These are phyloP conservation scores for Phytophthora crassamura DNA, from an alignment of 352 stramenopile species.

Conservation along the genomic window DNA sequence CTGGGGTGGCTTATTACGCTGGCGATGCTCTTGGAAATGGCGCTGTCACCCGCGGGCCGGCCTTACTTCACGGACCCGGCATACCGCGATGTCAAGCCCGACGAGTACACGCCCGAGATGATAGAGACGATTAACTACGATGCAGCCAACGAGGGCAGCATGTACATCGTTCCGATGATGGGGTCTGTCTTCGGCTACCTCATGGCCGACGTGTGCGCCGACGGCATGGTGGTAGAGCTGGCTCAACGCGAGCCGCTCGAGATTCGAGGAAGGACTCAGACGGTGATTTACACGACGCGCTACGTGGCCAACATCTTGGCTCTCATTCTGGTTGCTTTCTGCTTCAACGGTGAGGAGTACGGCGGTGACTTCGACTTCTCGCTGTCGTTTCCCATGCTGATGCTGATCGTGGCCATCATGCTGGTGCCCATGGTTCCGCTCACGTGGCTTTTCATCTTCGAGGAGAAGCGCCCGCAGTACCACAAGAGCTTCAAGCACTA, in stretches of 20 bases:
- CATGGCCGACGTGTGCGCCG: conserved; percentile 53
- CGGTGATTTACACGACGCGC: conserved; percentile 57
- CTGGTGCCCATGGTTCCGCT: conserved; percentile 41
- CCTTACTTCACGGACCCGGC: conserved; percentile 50
- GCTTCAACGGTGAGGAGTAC: conserved; percentile 57
- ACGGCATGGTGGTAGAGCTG: conserved; percentile 58
- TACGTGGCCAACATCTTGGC: conserved; percentile 46
- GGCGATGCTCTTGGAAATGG: conserved; percentile 53
- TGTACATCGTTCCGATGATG: conserved; percentile 58
- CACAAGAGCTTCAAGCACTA: conserved; percentile 50
- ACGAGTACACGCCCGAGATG: conserved; percentile 52
- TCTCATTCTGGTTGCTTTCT: conserved; percentile 49
- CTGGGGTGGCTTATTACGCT: conserved; percentile 53
- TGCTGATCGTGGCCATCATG: conserved; percentile 45
- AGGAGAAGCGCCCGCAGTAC: conserved; percentile 34
- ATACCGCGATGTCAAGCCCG: conserved; percentile 46
- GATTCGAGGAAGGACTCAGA: conserved; percentile 55
- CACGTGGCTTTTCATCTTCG: conserved; percentile 54
- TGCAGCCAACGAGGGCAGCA: conserved; percentile 39
- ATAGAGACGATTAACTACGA: conserved; percentile 45
- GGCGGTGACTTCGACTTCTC: conserved; percentile 62
- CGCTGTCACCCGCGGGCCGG: conserved; percentile 30
- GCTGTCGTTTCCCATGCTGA: conserved; percentile 50
- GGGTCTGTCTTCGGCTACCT: conserved; percentile 54
- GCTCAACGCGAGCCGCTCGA: conserved; percentile 55